phyloP scores from a whole-genome alignment of 257 asterid species.

The Solanum boliviense region DNA sequence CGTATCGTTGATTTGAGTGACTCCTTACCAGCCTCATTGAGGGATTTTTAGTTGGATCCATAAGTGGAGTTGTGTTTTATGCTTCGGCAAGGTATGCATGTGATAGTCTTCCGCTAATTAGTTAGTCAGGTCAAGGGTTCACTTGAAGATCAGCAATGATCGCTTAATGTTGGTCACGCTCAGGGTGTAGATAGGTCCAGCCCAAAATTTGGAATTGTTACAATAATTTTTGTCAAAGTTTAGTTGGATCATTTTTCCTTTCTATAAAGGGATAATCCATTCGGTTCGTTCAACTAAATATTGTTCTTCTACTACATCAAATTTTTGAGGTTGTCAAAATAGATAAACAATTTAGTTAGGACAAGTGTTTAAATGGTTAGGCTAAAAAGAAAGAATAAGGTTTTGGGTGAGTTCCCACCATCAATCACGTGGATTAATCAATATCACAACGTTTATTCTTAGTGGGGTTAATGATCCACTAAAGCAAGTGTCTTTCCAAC shows the following conservation, averaged over 20 bases:
- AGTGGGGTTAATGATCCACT: conserved; percentile 6
- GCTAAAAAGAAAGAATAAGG: background rate
- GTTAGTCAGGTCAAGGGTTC: background rate
- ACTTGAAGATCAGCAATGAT: background rate
- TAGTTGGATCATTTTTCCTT: too few species aligned
- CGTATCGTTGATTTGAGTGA: background rate
- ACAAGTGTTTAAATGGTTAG: background rate
- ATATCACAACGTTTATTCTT: background rate
- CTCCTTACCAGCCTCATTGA: background rate
- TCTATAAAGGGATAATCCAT: background rate
- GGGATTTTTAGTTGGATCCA: background rate
- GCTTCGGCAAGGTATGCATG: background rate
- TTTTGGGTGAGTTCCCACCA: conserved; percentile 16
- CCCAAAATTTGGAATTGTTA: too few species aligned
- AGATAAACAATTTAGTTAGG: background rate
- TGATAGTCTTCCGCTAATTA: background rate
- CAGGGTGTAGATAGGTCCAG: too few species aligned
- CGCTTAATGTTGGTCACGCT: too few species aligned
- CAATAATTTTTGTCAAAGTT: too few species aligned
- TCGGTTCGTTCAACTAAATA: background rate
- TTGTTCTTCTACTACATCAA: background rate
- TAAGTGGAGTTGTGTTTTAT: background rate
- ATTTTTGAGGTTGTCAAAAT: background rate
- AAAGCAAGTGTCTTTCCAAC: background rate
- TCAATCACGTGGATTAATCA: conserved; percentile 19